Percentiles rank a stretch among this genome's conserved stretches.
Conservation (phyloP, 176 grass and related monocot genomes). For the Rhynchospora breviuscula region DNA sequence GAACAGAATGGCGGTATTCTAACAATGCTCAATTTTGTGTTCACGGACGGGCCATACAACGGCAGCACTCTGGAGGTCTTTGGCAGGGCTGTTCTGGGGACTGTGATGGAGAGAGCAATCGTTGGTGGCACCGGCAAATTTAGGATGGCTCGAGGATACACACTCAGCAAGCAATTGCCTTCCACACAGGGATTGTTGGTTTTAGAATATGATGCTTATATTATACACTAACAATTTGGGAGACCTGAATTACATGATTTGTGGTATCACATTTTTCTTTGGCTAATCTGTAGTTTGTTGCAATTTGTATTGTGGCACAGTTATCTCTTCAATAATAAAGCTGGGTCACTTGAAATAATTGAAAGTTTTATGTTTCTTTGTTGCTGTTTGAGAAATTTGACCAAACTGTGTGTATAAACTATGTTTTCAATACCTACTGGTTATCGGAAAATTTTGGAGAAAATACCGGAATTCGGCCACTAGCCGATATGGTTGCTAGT, state of each 20-base stretch:
- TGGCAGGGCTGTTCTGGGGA: not conserved
- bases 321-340: too few species aligned
- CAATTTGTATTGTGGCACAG: not conserved
- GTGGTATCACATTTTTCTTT: not conserved
- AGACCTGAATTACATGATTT: not conserved
- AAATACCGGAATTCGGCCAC: too few species aligned
- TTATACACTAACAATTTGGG: not conserved
- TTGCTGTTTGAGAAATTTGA: too few species aligned
- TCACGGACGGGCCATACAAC: slow-evolving; percentile 6
- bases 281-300: not conserved
- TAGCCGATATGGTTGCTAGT: too few species aligned
- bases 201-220: slow-evolving; percentile 1
- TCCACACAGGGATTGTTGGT: not conserved
- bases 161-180: not conserved
- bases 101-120: not conserved
- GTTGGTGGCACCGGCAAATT: not conserved
- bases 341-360: too few species aligned
- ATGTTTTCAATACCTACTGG: too few species aligned
- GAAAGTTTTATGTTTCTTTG: too few species aligned
- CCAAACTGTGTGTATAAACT: too few species aligned
- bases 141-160: slow-evolving; percentile 3
- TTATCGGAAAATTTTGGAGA: too few species aligned
- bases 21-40: not conserved
- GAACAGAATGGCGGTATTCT: not conserved
- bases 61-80: not conserved